Conservation (phyloP, 441 rosid genomes). For the Adansonia madagascariensis region DNA sequence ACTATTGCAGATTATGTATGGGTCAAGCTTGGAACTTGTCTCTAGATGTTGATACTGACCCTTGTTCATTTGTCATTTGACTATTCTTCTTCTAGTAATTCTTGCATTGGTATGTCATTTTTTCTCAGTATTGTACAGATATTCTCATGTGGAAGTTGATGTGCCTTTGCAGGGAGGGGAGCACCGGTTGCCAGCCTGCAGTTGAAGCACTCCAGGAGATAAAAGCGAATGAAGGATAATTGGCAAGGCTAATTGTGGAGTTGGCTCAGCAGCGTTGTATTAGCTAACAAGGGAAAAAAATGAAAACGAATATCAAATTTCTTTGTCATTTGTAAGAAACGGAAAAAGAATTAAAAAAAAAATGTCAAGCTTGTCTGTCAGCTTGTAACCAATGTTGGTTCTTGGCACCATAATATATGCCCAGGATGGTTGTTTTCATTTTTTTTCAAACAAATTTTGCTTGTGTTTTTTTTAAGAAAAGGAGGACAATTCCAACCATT, state of each 20-base stretch:
- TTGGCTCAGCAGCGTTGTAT: neutral
- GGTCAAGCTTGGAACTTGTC: neutral
- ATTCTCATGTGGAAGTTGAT: conserved; percentile 23
- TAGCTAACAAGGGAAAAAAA: neutral
- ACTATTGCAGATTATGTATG: neutral
- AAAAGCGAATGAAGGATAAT: conserved; percentile 70
- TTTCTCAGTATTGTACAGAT: neutral
- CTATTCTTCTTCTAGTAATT: too few species aligned
- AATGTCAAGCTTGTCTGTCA: too few species aligned
- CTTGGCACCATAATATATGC: too few species aligned
- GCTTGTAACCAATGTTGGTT: too few species aligned
- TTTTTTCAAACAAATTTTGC: too few species aligned
- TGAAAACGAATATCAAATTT: neutral
- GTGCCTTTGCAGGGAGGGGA: conserved; percentile 44
- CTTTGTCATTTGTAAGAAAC: neutral
- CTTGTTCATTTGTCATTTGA: neutral
- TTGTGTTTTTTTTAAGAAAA: too few species aligned
- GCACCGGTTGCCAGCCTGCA: conserved; percentile 59
- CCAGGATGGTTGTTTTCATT: too few species aligned
- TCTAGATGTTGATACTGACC: neutral
- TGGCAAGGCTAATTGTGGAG: conserved; percentile 65
- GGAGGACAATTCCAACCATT: too few species aligned
- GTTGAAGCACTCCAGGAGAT: conserved; percentile 67
- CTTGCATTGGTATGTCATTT: conserved; percentile 1
- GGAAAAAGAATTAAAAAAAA: too few species aligned